Percentiles rank a stretch among this genome's conserved stretches.
Evolutionary conservation across 2,329 filamentous ascomycete species (phyloP).

Genomic region (Aaosphaeria arxii): DNA sequence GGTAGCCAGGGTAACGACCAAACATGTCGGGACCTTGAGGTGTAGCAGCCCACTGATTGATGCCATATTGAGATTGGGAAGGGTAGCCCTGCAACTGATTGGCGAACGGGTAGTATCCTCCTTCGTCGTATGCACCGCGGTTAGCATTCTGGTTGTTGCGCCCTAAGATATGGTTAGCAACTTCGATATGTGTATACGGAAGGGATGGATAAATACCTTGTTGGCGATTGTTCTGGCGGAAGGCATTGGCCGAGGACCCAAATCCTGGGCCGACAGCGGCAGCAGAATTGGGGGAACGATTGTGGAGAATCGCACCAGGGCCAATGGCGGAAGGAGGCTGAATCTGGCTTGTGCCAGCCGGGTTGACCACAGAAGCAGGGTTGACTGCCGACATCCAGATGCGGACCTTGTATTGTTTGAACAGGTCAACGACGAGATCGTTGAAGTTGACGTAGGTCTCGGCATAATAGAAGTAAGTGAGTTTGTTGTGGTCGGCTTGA

Average conservation of each 20-base stretch:
- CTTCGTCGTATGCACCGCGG: background rate
- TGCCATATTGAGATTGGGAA: conserved; percentile 20
- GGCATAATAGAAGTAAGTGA: conserved; percentile 98
- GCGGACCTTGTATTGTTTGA: conserved; percentile 98
- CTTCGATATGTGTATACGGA: background rate
- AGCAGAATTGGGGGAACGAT: conserved; percentile 14
- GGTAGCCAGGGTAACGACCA: conserved; percentile 5
- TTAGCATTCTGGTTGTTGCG: background rate
- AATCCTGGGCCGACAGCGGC: conserved; percentile 32
- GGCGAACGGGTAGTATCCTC: conserved; percentile 25
- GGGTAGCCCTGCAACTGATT: conserved; percentile 20
- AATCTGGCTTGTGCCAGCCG: conserved; percentile 28
- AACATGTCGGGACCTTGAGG: conserved; percentile 18
- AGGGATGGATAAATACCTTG: background rate
- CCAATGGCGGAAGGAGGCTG: conserved; percentile 37
- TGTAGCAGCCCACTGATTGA: conserved; percentile 17
- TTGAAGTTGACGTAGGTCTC: conserved; percentile 99
- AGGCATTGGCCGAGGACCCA: conserved; percentile 8
- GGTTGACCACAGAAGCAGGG: conserved; percentile 74
- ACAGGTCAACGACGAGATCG: conserved; percentile 90
- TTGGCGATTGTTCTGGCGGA: background rate
- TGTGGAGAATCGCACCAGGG: conserved; percentile 33
- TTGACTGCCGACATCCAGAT: conserved; percentile 99
- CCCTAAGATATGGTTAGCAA: background rate
- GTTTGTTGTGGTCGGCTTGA: conserved; percentile 98